Base-by-base conservation (phyloP, 2,329 filamentous ascomycete genomes). In the Exserohilum turcica region DNA sequence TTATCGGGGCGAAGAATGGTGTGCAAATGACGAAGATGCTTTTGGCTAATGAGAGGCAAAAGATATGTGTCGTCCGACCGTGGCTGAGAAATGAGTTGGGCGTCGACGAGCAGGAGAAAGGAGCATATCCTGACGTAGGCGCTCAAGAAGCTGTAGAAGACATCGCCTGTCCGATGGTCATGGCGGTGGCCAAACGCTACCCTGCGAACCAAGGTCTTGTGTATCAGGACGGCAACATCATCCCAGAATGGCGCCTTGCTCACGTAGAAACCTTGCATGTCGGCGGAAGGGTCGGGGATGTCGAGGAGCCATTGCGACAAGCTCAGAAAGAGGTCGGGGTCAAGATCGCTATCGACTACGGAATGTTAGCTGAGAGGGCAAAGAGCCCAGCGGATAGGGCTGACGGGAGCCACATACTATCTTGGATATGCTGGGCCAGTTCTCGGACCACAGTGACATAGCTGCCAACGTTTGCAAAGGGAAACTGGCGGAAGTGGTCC, bases 181-280 rank as follows among this genome's bases (percentile, higher is more conserved):
- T 68, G 66, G 3, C 60, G 43, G 15, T 70, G 68, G 6, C 69
- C 70, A 24, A 73, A 68, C 2, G 68, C 59, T 31, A 56, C 58
- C 64, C 66, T 68, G 48, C 70, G 63, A 13, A 36, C 48, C 6
- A 74, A 46, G 15, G 74, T 38, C 43, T 64, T 70, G 44, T 61
- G 57, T 28, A 71, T 63, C 28, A 74, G 47, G 21, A 43, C 42
- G 16, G 63, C 60, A 9, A 74, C 64, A 13, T 73, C 68, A n/a
- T 71, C 66, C 73, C 73, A 75, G 45, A 74, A 74, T 1, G 40
- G n/a, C 6, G 52, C 45, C 49, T 67, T 68, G 46, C 62, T 56
- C n/a, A 62, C 33, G 42, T 66, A 75, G 53, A 69, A 69, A 40
- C 43, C 53, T 6, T 58, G 52, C 18, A 64, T 53, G 13, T 65